phyloP scores from a whole-genome alignment of 2,329 filamentous ascomycete genomes.

The Colletotrichum godetiae region DNA sequence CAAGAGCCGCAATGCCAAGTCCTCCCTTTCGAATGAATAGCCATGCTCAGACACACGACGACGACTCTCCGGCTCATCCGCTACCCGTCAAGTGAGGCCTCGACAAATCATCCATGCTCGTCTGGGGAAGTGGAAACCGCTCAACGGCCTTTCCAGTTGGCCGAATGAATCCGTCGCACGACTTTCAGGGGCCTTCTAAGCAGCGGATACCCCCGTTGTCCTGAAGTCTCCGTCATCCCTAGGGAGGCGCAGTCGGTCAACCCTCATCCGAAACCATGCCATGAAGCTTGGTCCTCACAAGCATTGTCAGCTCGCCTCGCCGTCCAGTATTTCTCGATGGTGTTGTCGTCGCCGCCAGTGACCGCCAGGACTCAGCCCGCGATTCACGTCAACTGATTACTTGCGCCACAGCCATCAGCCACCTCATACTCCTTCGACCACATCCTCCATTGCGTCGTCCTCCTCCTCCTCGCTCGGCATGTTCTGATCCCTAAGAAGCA shows the following conservation, averaged over 20 bases:
- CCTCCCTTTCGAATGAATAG: neutral
- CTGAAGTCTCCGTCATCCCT: conserved; percentile 1
- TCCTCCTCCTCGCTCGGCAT: conserved; percentile 56
- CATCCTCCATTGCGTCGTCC: conserved; percentile 41
- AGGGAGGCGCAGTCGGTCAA: conserved; percentile 29
- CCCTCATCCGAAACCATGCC: conserved; percentile 29
- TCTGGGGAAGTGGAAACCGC: conserved; percentile 31
- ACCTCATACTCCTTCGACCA: conserved; percentile 4
- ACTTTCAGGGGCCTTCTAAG: neutral
- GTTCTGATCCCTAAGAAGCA: conserved; percentile 57
- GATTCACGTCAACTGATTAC: neutral
- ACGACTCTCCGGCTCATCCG: conserved; percentile 29
- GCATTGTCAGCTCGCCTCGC: conserved; percentile 14
- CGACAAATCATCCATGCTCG: neutral
- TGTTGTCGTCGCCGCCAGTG: neutral
- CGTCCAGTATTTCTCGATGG: neutral
- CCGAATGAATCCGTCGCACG: conserved; percentile 6
- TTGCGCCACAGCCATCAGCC: neutral
- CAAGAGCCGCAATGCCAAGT: conserved; percentile 33
- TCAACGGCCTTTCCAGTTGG: conserved; percentile 2
- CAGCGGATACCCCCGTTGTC: conserved; percentile 14
- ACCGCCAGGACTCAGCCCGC: neutral
- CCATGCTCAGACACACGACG: conserved; percentile 1
- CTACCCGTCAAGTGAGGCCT: conserved; percentile 1
- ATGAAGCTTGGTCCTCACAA: conserved; percentile 22